Base-by-base conservation (phyloP, 148 eudicot species). In the Fagopyrum tataricum region DNA sequence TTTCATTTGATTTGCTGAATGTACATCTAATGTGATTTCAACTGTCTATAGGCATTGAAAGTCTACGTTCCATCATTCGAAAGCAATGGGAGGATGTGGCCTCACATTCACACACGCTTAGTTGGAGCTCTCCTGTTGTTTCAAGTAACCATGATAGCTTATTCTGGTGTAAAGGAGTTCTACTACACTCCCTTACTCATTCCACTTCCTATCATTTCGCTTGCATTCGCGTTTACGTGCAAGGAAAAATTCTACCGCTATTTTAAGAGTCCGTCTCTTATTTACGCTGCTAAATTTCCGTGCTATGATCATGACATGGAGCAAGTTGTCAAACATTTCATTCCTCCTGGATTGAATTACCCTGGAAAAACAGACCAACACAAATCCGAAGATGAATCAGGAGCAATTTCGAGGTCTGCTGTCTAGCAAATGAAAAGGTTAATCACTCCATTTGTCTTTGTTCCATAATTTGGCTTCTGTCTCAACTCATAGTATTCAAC, bases 81-180 rank as follows among this genome's bases (percentile, higher is more conserved):
- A 84, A 93, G 91, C 85, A 79, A 93, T 6, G 98, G 98, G 15
- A 85, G 83, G 73, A 85, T 87, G 90, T 94, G 98, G 98, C 97
- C 97, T 18, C 97, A 94, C 79, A 80, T 91, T 41, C 87, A 85
- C 76, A 72, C 61, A 8, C 85, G 95, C 66, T 76, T 94, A 24
- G 44, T 89, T 6, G 97, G 95, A 18, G 79, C 93, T 13, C 77
- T 91, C 78, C 61, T 89, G 44, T 78, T 94, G 18, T 94, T 73
- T 70, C 98, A 94, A 85, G 81, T 77, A 6, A 84, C 87, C 53
- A 91, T 89, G 93, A 6, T 87, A 7, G 98, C 95, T 58, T 94
- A 89, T 74, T 91, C 89, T 46, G 80, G 53, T 5, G 75, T 79
- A 17, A 89, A 88, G 81, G 26, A 68, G 69, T 91, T 91, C 73